Percentiles rank a stretch among this genome's conserved stretches.
Conservation (phyloP, 2,329 filamentous ascomycete genomes). For the Davidsoniella neocaledoniae region DNA sequence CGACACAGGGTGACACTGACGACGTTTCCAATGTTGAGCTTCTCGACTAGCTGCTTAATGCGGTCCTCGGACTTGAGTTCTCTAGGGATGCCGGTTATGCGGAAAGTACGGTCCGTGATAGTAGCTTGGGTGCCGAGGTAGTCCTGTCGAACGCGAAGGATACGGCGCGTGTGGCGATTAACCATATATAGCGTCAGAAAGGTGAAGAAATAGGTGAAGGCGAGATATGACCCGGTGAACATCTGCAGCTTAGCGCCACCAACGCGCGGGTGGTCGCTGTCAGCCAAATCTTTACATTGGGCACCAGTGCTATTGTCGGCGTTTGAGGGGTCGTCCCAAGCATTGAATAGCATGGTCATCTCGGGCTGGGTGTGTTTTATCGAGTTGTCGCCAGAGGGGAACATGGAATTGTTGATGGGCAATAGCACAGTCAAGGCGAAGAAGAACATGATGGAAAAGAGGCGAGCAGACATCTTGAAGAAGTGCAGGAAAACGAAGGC, state of each 20-base stretch:
- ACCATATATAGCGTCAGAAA: conserved; percentile 67
- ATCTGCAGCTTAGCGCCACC: conserved; percentile 14
- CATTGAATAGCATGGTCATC: neutral
- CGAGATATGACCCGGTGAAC: conserved; percentile 82
- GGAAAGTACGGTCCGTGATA: conserved; percentile 88
- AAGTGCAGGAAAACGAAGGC: conserved; percentile 92
- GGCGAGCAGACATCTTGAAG: conserved; percentile 85
- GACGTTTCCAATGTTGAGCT: conserved; percentile 75
- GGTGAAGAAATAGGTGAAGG: conserved; percentile 91
- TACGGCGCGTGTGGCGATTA: conserved; percentile 63
- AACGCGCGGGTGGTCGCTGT: conserved; percentile 14
- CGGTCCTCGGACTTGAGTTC: conserved; percentile 65
- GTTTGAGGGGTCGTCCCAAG: conserved; percentile 1
- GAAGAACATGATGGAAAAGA: conserved; percentile 63
- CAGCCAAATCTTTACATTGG: conserved; percentile 17
- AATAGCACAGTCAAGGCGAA: conserved; percentile 67
- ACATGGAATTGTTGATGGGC: conserved; percentile 61
- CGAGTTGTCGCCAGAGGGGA: conserved; percentile 16
- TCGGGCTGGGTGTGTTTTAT: conserved; percentile 3
- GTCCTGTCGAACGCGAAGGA: conserved; percentile 73
- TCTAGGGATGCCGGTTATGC: conserved; percentile 69
- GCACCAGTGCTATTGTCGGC: conserved; percentile 10
- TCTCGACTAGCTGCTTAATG: conserved; percentile 76
- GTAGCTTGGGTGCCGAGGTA: conserved; percentile 89
- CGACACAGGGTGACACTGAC: conserved; percentile 74